Percentiles rank a stretch among this genome's conserved stretches.
These are phyloP conservation scores for Penicillium sp. DNA, from an alignment of 2,329 filamentous ascomycete genomes.

Conservation along the genomic window DNA sequence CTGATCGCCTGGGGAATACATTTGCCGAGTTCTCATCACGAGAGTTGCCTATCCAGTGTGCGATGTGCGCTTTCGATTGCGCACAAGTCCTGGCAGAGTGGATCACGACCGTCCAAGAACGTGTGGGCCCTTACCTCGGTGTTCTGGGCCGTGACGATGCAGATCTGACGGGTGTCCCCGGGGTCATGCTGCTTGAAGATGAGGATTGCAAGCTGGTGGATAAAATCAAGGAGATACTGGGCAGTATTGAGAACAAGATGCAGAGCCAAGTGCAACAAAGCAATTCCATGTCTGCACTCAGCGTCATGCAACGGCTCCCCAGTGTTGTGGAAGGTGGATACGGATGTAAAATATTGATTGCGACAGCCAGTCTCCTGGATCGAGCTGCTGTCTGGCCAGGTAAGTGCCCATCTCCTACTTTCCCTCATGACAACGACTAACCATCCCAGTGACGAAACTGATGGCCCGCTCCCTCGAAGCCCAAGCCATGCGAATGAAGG, in stretches of 20 bases:
- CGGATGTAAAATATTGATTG: constrained; percentile 78
- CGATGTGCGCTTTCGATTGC: constrained; percentile 91
- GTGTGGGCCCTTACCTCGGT: constrained; percentile 86
- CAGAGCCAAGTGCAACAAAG: constrained; percentile 59
- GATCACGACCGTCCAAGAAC: constrained; percentile 89
- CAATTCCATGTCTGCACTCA: constrained; percentile 54
- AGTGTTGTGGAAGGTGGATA: constrained; percentile 70
- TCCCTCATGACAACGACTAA: background rate
- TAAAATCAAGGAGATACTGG: constrained; percentile 79
- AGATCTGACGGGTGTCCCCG: constrained; percentile 77
- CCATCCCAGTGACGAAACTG: constrained; percentile 62
- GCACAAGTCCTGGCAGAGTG: constrained; percentile 93
- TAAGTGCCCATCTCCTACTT: constrained; percentile 47
- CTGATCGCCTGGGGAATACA: constrained; percentile 80
- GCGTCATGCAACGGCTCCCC: constrained; percentile 55
- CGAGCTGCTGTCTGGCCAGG: constrained; percentile 91
- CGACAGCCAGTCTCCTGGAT: constrained; percentile 84
- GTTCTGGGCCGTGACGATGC: constrained; percentile 81
- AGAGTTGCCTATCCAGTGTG: constrained; percentile 85
- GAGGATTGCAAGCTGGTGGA: constrained; percentile 84
- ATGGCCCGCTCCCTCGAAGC: constrained; percentile 68
- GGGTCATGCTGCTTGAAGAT: constrained; percentile 86
- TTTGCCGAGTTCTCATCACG: constrained; percentile 82
- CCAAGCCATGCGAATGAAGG: constrained; percentile 65
- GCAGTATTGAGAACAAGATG: constrained; percentile 78